Evolutionary conservation across 1,284 basidiomycete species (phyloP), one percentile per base, ranked within the genome.

Genomic region (Puccinia coronata): DNA sequence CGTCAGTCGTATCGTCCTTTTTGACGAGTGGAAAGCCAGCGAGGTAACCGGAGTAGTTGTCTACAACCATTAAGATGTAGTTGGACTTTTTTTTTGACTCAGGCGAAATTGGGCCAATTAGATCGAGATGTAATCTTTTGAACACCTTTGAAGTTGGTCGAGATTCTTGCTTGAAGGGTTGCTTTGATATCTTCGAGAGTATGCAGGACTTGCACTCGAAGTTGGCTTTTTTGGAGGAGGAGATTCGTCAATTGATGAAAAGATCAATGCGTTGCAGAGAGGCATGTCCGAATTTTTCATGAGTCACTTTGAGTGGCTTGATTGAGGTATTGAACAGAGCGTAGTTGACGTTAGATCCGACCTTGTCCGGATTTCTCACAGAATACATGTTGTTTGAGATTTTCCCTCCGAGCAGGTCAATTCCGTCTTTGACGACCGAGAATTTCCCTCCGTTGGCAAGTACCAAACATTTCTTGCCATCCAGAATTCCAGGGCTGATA

Each of bases 201-300:
- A n/a, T n/a, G n/a, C n/a, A n/a, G n/a, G n/a, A 65, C 31, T 65
- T n/a, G 23, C 61, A 65, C 23, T 57, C 23, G 55, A 57, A 57
- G 8, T 9, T n/a, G 8, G 20, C 55, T 23, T n/a, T 57, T 23
- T 57, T 23, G 9, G 55, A 6, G 9, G 20, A n/a, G 9, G 55
- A 31, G 20, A 57, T 57, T 23, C 9, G 9, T 57, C 9, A 9
- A 31, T 23, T 23, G 28, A 57, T 57, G 20, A 57, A 31, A 23
- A 9, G 20, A 9, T 57, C 23, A 9, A 57, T 57, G 8, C 55
- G 8, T 57, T 57, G 23, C 8, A 57, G 8, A 6, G 23, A n/a
- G 23, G 55, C 55, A 23, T 57, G 55, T 57, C 55, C 55, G 9
- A 57, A 31, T 57, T 23, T n/a, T 23, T 57, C 23, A 57, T 57